A percentile compares a stretch with the other conserved stretches of the same genome.
Conservation (phyloP, 805 yeast species). For the Metschnikowia peoriensis region DNA sequence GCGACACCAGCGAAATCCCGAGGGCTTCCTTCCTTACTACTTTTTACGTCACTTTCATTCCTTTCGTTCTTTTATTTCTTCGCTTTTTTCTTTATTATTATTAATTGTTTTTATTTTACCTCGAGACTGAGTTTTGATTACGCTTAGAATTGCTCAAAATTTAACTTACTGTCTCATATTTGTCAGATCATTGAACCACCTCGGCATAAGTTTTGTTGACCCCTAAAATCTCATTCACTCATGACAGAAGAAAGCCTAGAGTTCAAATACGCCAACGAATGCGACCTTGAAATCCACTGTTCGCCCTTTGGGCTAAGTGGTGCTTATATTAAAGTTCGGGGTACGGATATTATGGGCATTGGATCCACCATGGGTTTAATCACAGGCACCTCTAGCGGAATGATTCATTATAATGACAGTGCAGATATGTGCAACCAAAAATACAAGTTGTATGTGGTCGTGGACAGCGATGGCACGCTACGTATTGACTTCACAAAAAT, state of each 20-base stretch:
- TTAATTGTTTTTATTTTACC: too few relatives aligned
- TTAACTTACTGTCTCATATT: too few relatives aligned
- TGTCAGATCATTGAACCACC: background rate
- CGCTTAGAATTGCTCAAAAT: too few relatives aligned
- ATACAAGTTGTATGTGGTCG: conserved; percentile 48
- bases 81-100: too few relatives aligned
- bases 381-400: conserved; percentile 51
- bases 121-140: too few relatives aligned
- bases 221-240: background rate
- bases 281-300: conserved; percentile 54
- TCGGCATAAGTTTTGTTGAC: background rate
- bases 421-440: conserved; percentile 47
- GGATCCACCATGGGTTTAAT: conserved; percentile 57
- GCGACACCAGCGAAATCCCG: too few relatives aligned
- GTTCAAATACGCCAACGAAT: conserved; percentile 48
- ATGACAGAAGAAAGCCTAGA: conserved; percentile 12
- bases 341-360: conserved; percentile 50
- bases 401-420: conserved; percentile 47
- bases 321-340: conserved; percentile 46
- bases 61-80: too few relatives aligned
- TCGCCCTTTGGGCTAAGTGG: conserved; percentile 58
- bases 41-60: too few relatives aligned
- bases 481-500: conserved; percentile 53
- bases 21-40: too few relatives aligned
- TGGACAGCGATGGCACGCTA: conserved; percentile 45